Evolutionary conservation across 306 rosid species (phyloP).

Genomic region (Malus sieversii): DNA sequence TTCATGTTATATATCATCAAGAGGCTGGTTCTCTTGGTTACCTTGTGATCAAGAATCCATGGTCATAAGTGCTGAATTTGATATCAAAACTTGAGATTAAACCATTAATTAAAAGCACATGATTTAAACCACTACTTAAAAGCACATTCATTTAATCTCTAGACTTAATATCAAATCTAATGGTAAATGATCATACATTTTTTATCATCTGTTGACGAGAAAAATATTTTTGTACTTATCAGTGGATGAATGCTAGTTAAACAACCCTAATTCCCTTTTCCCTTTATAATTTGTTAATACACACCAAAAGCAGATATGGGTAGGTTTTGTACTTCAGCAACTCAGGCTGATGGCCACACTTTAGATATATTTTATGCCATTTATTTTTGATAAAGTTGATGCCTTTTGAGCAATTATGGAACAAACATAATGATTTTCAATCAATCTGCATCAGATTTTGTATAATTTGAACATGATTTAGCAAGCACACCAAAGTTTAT

Average conservation of each 20-base stretch:
- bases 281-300: slow-evolving; percentile 5
- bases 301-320: slow-evolving; percentile 7
- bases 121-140: too few relatives aligned
- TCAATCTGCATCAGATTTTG: slow-evolving; percentile 5
- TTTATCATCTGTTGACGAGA: too few relatives aligned
- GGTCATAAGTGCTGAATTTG: background rate
- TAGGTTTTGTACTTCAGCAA: slow-evolving; percentile 13
- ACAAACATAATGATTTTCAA: background rate
- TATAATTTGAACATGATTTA: slow-evolving; percentile 1
- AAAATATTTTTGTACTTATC: background rate
- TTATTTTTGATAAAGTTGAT: slow-evolving; percentile 25
- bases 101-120: too few relatives aligned
- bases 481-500: background rate
- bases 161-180: too few relatives aligned
- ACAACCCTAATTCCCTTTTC: background rate
- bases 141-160: background rate
- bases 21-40: background rate
- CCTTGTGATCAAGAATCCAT: too few relatives aligned
- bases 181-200: background rate
- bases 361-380: slow-evolving; percentile 1
- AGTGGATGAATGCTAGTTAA: slow-evolving; percentile 2
- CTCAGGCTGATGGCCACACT: slow-evolving; percentile 21
- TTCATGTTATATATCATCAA: background rate
- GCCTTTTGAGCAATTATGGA: slow-evolving; percentile 23
- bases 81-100: too few relatives aligned